These are phyloP conservation scores for Ophiocordyceps camponoti-leonardi DNA, from an alignment of 2,329 filamentous ascomycete genomes.

Conservation along the genomic window DNA sequence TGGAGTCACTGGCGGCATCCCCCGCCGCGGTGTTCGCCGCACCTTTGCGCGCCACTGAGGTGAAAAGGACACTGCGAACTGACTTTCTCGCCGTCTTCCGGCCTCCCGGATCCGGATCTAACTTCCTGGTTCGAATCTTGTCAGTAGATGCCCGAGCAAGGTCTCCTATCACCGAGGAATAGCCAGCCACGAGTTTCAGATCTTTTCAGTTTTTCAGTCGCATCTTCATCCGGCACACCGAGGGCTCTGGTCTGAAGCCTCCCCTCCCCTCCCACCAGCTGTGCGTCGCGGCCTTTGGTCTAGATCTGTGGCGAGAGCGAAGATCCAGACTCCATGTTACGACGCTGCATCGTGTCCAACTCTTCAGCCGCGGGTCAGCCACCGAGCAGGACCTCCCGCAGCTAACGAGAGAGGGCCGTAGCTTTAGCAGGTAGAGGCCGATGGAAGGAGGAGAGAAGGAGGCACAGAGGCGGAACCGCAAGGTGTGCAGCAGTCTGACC, in stretches of 20 bases:
- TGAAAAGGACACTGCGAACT: not conserved
- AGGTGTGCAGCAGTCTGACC: conserved; percentile 36
- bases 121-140: not conserved
- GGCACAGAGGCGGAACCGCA: conserved; percentile 20
- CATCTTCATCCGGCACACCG: conserved; percentile 32
- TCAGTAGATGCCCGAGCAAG: not conserved
- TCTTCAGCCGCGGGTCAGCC: not conserved
- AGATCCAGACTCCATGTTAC: conserved; percentile 35
- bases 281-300: conserved; percentile 45
- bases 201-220: conserved; percentile 54
- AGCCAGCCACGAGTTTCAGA: conserved; percentile 32
- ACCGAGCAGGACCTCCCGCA: not conserved
- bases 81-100: not conserved
- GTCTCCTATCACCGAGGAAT: not conserved
- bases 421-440: not conserved
- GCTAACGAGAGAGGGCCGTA: not conserved
- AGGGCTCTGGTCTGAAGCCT: conserved; percentile 18
- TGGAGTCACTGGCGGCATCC: not conserved
- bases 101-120: not conserved
- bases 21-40: too few relatives aligned
- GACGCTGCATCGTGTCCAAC: conserved; percentile 9
- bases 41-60: not conserved
- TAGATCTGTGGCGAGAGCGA: conserved; percentile 23
- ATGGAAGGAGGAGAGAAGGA: not conserved
- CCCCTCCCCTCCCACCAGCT: conserved; percentile 9